Percentiles rank a stretch among this genome's conserved stretches.
Conservation (phyloP, 129 eudicot genomes). For the Mikania micrantha region DNA sequence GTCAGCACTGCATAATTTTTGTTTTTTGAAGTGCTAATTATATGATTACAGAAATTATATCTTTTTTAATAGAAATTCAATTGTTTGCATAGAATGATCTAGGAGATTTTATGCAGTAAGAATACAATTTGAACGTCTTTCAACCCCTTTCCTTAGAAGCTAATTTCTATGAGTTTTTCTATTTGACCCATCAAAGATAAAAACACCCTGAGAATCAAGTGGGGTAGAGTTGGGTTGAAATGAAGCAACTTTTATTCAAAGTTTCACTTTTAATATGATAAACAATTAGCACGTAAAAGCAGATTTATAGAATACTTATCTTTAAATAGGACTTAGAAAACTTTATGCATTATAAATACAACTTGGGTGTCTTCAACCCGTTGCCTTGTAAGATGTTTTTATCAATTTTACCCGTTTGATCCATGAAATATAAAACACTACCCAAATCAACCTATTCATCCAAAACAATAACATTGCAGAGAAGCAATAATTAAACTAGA, state of each 20-base stretch:
- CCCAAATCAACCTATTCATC: neutral
- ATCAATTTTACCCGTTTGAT: neutral
- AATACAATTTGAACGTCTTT: neutral
- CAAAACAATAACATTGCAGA: neutral
- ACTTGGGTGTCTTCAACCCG: neutral
- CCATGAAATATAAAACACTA: neutral
- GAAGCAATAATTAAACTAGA: neutral
- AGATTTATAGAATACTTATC: neutral
- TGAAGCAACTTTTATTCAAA: neutral
- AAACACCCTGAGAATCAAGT: neutral
- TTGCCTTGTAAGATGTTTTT: neutral
- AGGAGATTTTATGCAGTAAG: neutral
- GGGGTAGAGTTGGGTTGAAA: neutral
- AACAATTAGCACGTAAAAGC: neutral
- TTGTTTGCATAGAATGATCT: neutral
- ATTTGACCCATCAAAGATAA: neutral
- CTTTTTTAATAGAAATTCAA: neutral
- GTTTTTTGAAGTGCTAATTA: neutral
- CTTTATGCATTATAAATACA: neutral
- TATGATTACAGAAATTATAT: neutral
- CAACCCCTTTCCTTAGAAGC: neutral
- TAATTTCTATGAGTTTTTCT: neutral
- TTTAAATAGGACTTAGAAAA: neutral
- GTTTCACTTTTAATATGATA: neutral
- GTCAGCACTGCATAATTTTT: neutral